A percentile compares a stretch with the other conserved stretches of the same genome.
phyloP scores from a whole-genome alignment of 805 yeast genomes.

The Yamadazyma philogaea region DNA sequence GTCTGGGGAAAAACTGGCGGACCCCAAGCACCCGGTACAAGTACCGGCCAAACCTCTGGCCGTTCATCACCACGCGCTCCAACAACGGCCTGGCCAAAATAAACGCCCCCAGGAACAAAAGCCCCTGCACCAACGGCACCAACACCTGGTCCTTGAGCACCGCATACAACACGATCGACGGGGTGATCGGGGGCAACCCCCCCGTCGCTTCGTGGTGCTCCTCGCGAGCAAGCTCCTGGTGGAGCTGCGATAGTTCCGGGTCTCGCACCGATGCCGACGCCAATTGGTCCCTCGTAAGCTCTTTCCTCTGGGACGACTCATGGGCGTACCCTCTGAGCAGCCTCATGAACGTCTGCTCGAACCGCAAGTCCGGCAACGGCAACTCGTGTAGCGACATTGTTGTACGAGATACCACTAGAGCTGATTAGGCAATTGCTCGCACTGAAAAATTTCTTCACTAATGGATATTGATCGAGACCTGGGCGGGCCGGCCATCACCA shows the following conservation, averaged over 20 bases:
- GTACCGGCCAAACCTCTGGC: slow-evolving; percentile 25
- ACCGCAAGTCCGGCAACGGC: slow-evolving; percentile 60
- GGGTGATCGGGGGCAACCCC: slow-evolving; percentile 41
- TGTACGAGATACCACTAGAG: background rate
- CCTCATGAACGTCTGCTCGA: slow-evolving; percentile 56
- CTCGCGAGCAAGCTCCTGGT: slow-evolving; percentile 17
- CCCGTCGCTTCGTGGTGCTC: slow-evolving; percentile 21
- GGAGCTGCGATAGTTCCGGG: slow-evolving; percentile 18
- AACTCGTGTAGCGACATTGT: slow-evolving; percentile 7
- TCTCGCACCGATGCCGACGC: slow-evolving; percentile 10
- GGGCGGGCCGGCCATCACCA: slow-evolving; percentile 77
- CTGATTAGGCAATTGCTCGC: background rate
- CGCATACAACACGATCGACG: slow-evolving; percentile 45
- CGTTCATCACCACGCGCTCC: slow-evolving; percentile 20
- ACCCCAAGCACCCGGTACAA: slow-evolving; percentile 12
- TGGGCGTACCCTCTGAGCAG: slow-evolving; percentile 30
- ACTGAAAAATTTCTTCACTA: slow-evolving; percentile 10
- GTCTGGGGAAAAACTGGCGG: background rate
- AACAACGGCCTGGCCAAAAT: slow-evolving; percentile 38
- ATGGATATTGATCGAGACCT: slow-evolving; percentile 27
- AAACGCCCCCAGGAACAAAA: slow-evolving; percentile 42
- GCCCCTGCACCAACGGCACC: slow-evolving; percentile 55
- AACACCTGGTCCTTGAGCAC: slow-evolving; percentile 49
- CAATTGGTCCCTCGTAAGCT: slow-evolving; percentile 13
- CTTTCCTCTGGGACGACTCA: slow-evolving; percentile 1